A percentile compares a stretch with the other conserved stretches of the same genome.
These are phyloP conservation scores for Erysimum cheiranthoides DNA, from an alignment of 345 rosid species.

Conservation along the genomic window DNA sequence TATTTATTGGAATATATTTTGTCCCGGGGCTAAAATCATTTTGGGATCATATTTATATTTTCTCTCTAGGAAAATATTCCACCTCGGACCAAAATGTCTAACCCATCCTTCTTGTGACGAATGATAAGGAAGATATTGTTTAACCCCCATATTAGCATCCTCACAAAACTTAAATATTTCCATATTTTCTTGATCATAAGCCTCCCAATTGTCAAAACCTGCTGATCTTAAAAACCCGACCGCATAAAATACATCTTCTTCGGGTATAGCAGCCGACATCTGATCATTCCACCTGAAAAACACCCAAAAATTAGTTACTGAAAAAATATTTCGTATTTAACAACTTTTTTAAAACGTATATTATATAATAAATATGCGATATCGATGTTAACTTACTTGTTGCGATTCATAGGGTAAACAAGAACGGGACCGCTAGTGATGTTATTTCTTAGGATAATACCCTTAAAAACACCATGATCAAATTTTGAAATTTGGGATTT, in stretches of 20 bases:
- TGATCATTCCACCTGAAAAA: conserved; percentile 76
- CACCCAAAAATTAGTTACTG: not conserved
- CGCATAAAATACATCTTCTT: conserved; percentile 81
- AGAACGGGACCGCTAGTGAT: conserved; percentile 72
- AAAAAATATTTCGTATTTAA: not conserved
- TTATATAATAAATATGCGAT: not conserved
- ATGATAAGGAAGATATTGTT: conserved; percentile 74
- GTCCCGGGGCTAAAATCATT: conserved; percentile 85
- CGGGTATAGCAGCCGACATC: conserved; percentile 76
- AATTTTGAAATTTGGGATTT: conserved; percentile 68
- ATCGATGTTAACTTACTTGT: conserved; percentile 55
- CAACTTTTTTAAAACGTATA: not conserved
- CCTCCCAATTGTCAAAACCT: conserved; percentile 60
- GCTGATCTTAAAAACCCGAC: conserved; percentile 83
- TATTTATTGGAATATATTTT: conserved; percentile 62
- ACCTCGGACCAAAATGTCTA: conserved; percentile 76
- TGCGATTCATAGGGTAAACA: conserved; percentile 81
- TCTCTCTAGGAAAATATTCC: conserved; percentile 59
- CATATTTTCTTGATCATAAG: conserved; percentile 59
- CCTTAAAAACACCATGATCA: conserved; percentile 67
- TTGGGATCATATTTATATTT: conserved; percentile 85
- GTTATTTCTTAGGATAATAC: conserved; percentile 67
- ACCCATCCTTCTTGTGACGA: conserved; percentile 61
- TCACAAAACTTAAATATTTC: conserved; percentile 65
- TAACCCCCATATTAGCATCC: conserved; percentile 53